Evolutionary conservation across 805 yeast species (phyloP).

Genomic region (Wickerhamiella slavikovae): DNA sequence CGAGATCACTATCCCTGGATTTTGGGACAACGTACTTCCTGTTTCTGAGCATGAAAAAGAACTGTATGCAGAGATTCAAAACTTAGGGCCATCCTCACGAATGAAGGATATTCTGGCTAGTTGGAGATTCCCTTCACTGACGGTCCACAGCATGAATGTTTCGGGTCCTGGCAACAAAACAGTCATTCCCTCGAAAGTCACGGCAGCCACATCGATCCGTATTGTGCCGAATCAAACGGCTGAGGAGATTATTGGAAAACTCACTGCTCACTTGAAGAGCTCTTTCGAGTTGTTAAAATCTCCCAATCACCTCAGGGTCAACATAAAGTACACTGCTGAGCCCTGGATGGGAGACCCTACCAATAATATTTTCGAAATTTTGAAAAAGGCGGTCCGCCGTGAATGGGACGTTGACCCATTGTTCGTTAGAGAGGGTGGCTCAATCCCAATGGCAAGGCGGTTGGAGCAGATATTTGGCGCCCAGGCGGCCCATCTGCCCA

Average conservation of each 20-base stretch:
- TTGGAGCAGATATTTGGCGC: slow-evolving; percentile 67
- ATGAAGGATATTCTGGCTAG: slow-evolving; percentile 23
- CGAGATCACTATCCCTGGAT: slow-evolving; percentile 40
- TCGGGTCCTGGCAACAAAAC: slow-evolving; percentile 84
- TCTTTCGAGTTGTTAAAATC: slow-evolving; percentile 33
- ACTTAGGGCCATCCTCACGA: too few species aligned
- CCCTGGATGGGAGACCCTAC: slow-evolving; percentile 88
- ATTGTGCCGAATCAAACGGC: slow-evolving; percentile 78
- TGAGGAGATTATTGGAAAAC: slow-evolving; percentile 29
- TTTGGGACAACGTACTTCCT: slow-evolving; percentile 45
- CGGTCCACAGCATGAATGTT: slow-evolving; percentile 64
- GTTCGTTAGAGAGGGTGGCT: slow-evolving; percentile 88
- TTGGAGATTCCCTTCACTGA: slow-evolving; percentile 81
- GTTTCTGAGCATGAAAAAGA: slow-evolving; percentile 35
- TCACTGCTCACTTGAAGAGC: slow-evolving; percentile 27
- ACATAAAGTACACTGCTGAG: slow-evolving; percentile 68
- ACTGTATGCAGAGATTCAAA: slow-evolving; percentile 33
- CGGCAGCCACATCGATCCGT: slow-evolving; percentile 60
- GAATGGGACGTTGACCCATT: slow-evolving; percentile 75
- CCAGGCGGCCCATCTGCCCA: slow-evolving; percentile 87
- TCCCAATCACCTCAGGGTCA: slow-evolving; percentile 38
- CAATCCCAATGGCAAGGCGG: slow-evolving; percentile 76
- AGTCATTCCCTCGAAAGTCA: slow-evolving; percentile 67
- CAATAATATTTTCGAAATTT: slow-evolving; percentile 49
- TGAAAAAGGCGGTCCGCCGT: slow-evolving; percentile 36